These are phyloP conservation scores for Kwoniella newhampshirensis DNA, from an alignment of 768 basidiomycete species.

Conservation along the genomic window DNA sequence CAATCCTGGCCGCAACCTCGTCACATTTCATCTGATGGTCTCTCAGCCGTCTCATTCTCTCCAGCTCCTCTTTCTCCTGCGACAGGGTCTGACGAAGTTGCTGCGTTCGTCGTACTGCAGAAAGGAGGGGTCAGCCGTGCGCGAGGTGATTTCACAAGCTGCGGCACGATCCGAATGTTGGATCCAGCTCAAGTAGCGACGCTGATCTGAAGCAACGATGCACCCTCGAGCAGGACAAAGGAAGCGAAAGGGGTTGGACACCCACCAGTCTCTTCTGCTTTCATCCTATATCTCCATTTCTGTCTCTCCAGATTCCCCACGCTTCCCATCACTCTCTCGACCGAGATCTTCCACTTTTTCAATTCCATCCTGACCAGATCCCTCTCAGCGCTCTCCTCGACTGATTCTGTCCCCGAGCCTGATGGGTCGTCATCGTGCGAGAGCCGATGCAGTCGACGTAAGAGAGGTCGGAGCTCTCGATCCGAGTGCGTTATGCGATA, in stretches of 20 bases:
- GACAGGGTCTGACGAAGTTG: constrained; percentile 26
- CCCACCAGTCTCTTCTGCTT: constrained; percentile 41
- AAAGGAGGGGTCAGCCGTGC: neutral
- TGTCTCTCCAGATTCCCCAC: constrained; percentile 39
- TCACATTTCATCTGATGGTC: constrained; percentile 42
- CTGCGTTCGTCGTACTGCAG: constrained; percentile 24
- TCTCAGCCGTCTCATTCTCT: constrained; percentile 25
- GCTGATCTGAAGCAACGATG: neutral
- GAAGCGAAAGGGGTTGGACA: neutral
- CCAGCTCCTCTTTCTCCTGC: constrained; percentile 33
- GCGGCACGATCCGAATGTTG: neutral
- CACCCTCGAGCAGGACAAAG: no score
- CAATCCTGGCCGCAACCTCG: constrained; percentile 37
- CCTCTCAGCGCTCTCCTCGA: constrained; percentile 18
- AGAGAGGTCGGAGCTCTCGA: constrained; percentile 37
- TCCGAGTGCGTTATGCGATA: constrained; percentile 46
- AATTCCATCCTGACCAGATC: constrained; percentile 38
- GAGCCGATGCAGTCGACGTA: constrained; percentile 33
- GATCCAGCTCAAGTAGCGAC: neutral
- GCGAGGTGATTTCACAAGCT: neutral
- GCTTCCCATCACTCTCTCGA: constrained; percentile 40
- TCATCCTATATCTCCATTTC: constrained; percentile 20
- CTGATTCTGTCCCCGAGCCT: neutral
- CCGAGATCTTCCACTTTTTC: constrained; percentile 32
- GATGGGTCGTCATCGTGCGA: constrained; percentile 9